Evolutionary conservation across 1,284 basidiomycete species (phyloP).

Genomic region (Erythrobasidium hasegawianum): DNA sequence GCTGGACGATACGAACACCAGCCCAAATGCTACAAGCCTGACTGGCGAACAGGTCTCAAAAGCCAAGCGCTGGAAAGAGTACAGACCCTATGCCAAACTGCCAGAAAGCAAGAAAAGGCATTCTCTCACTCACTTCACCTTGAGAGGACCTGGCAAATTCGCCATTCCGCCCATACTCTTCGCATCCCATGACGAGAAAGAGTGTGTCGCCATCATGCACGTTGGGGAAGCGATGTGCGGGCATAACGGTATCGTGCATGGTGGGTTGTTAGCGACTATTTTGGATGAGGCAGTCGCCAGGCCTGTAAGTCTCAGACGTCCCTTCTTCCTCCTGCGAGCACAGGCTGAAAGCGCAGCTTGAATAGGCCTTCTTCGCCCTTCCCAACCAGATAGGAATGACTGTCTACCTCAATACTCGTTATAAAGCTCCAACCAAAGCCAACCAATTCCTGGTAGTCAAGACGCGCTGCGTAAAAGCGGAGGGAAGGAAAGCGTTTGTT

Average conservation of each 20-base stretch:
- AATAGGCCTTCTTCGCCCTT: constrained; percentile 78
- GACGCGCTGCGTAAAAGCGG: constrained; percentile 61
- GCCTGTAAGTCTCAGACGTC: constrained; percentile 69
- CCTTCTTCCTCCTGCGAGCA: no score
- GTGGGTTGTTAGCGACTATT: constrained; percentile 83
- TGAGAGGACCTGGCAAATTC: constrained; percentile 78
- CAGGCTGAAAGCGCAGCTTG: no score
- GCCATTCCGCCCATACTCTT: constrained; percentile 72
- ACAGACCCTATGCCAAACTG: constrained; percentile 38
- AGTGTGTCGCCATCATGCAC: constrained; percentile 69
- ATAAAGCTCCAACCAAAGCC: constrained; percentile 48
- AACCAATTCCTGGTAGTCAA: constrained; percentile 67
- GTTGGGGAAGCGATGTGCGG: constrained; percentile 73
- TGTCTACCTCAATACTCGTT: constrained; percentile 54
- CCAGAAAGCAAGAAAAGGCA: constrained; percentile 48
- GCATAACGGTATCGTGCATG: constrained; percentile 64
- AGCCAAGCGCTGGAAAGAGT: constrained; percentile 28
- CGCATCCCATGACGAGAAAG: constrained; percentile 67
- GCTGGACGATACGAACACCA: constrained; percentile 23
- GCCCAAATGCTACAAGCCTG: constrained; percentile 6
- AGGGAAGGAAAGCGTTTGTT: constrained; percentile 73
- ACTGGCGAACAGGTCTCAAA: constrained; percentile 10
- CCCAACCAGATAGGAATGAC: constrained; percentile 91
- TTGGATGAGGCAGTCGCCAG: constrained; percentile 81
- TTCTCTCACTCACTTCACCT: constrained; percentile 74